These are phyloP conservation scores for Annulohypoxylon truncatum DNA, from an alignment of 2,329 filamentous ascomycete genomes.

Conservation along the genomic window DNA sequence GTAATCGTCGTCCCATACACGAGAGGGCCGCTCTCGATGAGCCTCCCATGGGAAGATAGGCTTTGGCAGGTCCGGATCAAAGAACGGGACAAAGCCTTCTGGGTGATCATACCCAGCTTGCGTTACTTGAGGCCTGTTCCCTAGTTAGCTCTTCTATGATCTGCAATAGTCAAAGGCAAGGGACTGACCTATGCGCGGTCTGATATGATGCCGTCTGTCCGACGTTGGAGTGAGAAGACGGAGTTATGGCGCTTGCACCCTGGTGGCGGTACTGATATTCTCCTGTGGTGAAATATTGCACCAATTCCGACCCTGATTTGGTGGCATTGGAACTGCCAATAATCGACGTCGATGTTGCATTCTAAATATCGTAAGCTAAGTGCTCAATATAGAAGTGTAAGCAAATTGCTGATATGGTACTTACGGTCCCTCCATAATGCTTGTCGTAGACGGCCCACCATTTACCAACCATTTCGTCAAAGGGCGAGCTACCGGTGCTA, in stretches of 20 bases:
- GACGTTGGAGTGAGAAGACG: slow-evolving; percentile 51
- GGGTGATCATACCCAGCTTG: slow-evolving; percentile 81
- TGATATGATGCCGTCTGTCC: slow-evolving; percentile 57
- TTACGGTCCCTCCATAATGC: slow-evolving; percentile 74
- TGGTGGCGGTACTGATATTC: slow-evolving; percentile 57
- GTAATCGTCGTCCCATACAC: slow-evolving; percentile 72
- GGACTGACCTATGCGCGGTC: slow-evolving; percentile 65
- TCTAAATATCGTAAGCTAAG: slow-evolving; percentile 41
- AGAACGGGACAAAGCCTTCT: slow-evolving; percentile 68
- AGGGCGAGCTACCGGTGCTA: slow-evolving; percentile 69
- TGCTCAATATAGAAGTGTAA: slow-evolving; percentile 14
- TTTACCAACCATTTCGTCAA: slow-evolving; percentile 83
- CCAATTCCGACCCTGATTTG: slow-evolving; percentile 51
- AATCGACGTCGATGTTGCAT: slow-evolving; percentile 18
- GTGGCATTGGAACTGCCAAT: background rate
- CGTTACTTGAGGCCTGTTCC: slow-evolving; percentile 72
- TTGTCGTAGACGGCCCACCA: slow-evolving; percentile 97
- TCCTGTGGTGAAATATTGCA: slow-evolving; percentile 66
- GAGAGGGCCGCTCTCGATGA: slow-evolving; percentile 69
- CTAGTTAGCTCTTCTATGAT: slow-evolving; percentile 32
- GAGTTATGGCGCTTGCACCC: slow-evolving; percentile 38
- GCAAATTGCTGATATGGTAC: slow-evolving; percentile 38
- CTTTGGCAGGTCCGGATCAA: slow-evolving; percentile 64
- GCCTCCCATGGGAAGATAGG: slow-evolving; percentile 94
- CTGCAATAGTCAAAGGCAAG: background rate